Conservation (phyloP, 768 basidiomycete genomes). For the Lactifluus pinguis region DNA sequence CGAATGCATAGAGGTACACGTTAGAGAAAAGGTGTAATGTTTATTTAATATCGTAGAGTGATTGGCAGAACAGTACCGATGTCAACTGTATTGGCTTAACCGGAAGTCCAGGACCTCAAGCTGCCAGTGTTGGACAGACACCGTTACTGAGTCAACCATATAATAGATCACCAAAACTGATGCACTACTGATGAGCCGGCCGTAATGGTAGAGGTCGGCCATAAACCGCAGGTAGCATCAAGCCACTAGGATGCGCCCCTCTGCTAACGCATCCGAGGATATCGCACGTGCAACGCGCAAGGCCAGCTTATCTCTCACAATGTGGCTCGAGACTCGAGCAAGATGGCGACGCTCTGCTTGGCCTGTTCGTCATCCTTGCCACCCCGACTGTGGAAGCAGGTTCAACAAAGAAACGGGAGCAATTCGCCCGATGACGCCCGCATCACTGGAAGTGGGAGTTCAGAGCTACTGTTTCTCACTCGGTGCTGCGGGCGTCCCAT, state of each 20-base stretch:
- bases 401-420: not conserved
- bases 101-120: too few species aligned
- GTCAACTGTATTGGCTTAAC: too few species aligned
- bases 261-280: too few species aligned
- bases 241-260: too few species aligned
- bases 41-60: not conserved
- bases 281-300: too few species aligned
- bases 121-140: too few species aligned
- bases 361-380: conserved; percentile 54
- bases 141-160: too few species aligned
- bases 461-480: conserved; percentile 39
- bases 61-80: not conserved
- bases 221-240: too few species aligned
- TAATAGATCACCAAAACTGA: too few species aligned
- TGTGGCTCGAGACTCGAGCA: not conserved
- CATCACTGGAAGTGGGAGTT: not conserved
- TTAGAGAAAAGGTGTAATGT: not conserved
- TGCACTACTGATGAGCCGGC: too few species aligned
- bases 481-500: conserved; percentile 59
- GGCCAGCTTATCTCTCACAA: too few species aligned
- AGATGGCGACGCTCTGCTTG: conserved; percentile 37
- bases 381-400: conserved; percentile 24
- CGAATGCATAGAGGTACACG: not conserved
- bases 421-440: not conserved
- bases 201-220: too few species aligned